phyloP scores from a whole-genome alignment of 495 filamentous ascomycete genomes.

The Entonaema liquescens region DNA sequence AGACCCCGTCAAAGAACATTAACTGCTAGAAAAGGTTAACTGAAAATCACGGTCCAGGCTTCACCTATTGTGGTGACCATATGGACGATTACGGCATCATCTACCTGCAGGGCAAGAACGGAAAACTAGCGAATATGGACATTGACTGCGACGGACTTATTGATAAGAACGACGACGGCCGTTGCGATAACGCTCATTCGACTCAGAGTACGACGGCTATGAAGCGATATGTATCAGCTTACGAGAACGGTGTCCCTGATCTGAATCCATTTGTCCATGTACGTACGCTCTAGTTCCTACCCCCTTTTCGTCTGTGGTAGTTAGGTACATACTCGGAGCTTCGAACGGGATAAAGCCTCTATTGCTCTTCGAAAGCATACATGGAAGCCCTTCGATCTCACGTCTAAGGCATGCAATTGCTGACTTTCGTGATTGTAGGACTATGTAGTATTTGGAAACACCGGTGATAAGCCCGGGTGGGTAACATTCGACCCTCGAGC shows the following conservation, averaged over 20 bases:
- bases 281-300: conserved; percentile 59
- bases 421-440: background rate
- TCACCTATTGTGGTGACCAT: background rate
- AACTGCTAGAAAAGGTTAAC: too few species aligned
- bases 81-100: background rate
- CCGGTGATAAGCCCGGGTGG: background rate
- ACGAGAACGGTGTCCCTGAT: conserved; percentile 51
- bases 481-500: background rate
- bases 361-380: background rate
- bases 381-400: background rate
- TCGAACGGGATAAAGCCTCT: background rate
- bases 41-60: background rate
- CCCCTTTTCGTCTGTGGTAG: background rate
- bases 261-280: conserved; percentile 63
- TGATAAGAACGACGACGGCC: background rate
- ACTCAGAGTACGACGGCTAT: background rate
- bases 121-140: background rate
- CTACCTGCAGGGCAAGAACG: background rate
- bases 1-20: background rate
- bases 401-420: background rate
- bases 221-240: background rate
- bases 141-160: background rate
- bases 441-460: background rate
- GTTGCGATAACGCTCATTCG: background rate
- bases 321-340: background rate